Base-by-base conservation (phyloP, 371 early-diverging fungal genomes). In the Mucor lusitanicus region DNA sequence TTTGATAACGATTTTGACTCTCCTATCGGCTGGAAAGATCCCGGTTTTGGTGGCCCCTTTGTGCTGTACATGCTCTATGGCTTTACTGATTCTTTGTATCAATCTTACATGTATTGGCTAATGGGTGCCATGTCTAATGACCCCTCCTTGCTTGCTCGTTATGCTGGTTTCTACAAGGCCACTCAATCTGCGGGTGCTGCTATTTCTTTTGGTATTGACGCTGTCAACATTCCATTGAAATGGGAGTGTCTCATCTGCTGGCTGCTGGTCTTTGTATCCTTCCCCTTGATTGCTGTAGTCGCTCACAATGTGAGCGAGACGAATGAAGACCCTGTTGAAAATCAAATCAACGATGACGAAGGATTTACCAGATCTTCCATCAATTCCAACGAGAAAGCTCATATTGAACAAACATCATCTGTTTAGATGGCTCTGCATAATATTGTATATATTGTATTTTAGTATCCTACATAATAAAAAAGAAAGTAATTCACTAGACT, bases 111-210 rank as follows among this genome's bases (percentile, higher is more conserved):
- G 44, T 90, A 92, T 82, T 92, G 92, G 92, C 67, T 92, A 32
- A 90, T 92, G 83, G 92, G 92, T n/a, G 86, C 92, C 50, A 82
- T 91, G 59, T 83, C 89, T 42, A 91, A 91, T 72, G 89, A 93
- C 56, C 81, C 87, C 67, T 72, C 81, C 64, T 64, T 82, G 33
- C 82, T 91, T 27, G 84, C 93, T 40, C 84, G 90, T 35, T 93
- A 88, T 69, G 88, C 91, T 21, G 95, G 92, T 11, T 91, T 87
- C 70, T 90, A 89, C 82, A 87, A 90, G 74, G 87, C 87, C 42
- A 78, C 84, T 56, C 90, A 89, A 73, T 85, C 86, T 23, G 80
- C 77, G 33, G 80, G 80, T 63, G 77, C 75, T 13, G 80, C 77
- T 23, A 64, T 69, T 13, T 61, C 80, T 11, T 79, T 79, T 42